Base-by-base conservation (phyloP, 2,329 filamentous ascomycete species). In the Xylaria sp. region DNA sequence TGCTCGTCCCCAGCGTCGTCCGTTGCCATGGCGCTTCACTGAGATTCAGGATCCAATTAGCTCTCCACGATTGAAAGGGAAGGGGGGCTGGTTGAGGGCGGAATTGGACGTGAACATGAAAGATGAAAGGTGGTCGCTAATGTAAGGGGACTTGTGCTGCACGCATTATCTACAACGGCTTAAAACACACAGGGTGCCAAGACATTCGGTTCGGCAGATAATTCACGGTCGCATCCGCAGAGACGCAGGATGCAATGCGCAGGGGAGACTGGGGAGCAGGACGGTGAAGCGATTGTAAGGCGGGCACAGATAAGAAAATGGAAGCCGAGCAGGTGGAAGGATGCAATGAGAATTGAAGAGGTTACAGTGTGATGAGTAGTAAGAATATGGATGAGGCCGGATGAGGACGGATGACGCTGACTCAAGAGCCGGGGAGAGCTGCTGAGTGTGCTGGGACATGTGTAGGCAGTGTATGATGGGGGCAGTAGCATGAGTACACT, bases 141-240 rank as follows among this genome's bases (percentile, higher is more conserved):
- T 56, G 56, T 56, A 25, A 65, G 33, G 51, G 29, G 58, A 39
- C 29, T 5, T 20, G 15, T 42, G 56, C 42, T 53, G 51, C 31
- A 58, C 51, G 56, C 44, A 50, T 58, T 44, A 55, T 55, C 22
- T 31, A 50, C 57, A 38, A 51, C 45, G 49, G 61, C 65, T 56
- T 42, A 33, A n/a, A 56, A 66, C 39, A 49, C 45, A 64, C 39
- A 25, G 15, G 25, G 13, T 42, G 68, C 68, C 66, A 70, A 70
- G 68, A 45, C 45, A 31, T 33, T 51, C 44, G 42, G 29, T 62
- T 68, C 63, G 66, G 65, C 62, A 70, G 64, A 68, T 63, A 42
- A 63, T 59, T 66, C 68, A 70, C 63, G 45, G 63, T 57, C 63
- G 63, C 63, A 68, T 66, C 63, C 38, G 59, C 50, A 57, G 47